phyloP scores from a whole-genome alignment of 768 basidiomycete genomes.

The Terana coerulea region DNA sequence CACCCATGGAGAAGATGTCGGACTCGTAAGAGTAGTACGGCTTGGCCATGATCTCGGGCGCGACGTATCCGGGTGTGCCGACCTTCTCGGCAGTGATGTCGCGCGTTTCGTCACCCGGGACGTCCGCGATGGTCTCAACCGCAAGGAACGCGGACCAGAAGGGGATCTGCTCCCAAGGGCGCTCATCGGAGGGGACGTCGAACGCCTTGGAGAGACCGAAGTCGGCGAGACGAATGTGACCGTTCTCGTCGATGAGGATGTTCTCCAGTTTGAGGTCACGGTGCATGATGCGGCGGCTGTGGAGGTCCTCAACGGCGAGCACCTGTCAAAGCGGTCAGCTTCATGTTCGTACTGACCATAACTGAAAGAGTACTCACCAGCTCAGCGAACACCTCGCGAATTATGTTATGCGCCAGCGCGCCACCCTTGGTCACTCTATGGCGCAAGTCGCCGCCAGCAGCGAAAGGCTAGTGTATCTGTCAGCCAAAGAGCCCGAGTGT shows the following conservation, averaged over 20 bases:
- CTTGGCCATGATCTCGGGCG: slow-evolving; percentile 5
- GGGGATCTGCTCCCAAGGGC: slow-evolving; percentile 6
- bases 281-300: slow-evolving; percentile 53
- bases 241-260: slow-evolving; percentile 12
- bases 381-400: slow-evolving; percentile 1
- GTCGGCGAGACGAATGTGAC: slow-evolving; percentile 6
- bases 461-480: not conserved
- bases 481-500: not conserved
- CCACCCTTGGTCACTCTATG: not conserved
- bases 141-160: not conserved
- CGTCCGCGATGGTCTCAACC: not conserved
- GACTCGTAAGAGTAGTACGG: slow-evolving; percentile 5
- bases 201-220: slow-evolving; percentile 10
- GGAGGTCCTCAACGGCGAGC: slow-evolving; percentile 13
- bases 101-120: not conserved
- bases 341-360: not conserved
- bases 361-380: not conserved
- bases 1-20: slow-evolving; percentile 9
- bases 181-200: not conserved
- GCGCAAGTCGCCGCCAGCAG: not conserved
- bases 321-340: not conserved
- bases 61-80: slow-evolving; percentile 9
- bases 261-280: slow-evolving; percentile 92
- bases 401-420: not conserved
- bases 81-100: not conserved